These are phyloP conservation scores for Kwoniella dendrophila DNA, from an alignment of 768 basidiomycete species.

Conservation along the genomic window DNA sequence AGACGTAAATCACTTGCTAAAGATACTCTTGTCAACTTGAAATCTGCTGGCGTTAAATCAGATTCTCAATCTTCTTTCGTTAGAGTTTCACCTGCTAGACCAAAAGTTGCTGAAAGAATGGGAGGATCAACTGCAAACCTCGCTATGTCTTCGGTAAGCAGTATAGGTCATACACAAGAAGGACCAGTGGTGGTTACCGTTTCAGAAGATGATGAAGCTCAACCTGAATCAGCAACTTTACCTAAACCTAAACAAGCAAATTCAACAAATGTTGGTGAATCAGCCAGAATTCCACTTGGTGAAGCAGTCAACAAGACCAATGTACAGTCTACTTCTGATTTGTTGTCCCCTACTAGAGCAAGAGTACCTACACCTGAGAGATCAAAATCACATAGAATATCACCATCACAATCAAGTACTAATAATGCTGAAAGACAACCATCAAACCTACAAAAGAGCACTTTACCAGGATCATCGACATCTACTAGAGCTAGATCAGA, in stretches of 20 bases:
- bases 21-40: constrained; percentile 36
- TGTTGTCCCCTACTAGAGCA: constrained; percentile 29
- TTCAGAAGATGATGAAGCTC: constrained; percentile 13
- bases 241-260: neutral
- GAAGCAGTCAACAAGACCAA: constrained; percentile 35
- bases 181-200: constrained; percentile 18
- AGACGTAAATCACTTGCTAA: constrained; percentile 58
- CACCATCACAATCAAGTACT: constrained; percentile 22
- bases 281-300: constrained; percentile 19
- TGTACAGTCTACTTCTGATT: constrained; percentile 27
- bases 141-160: constrained; percentile 37
- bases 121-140: constrained; percentile 20
- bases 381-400: constrained; percentile 36
- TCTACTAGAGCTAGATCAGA: constrained; percentile 9
- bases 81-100: constrained; percentile 24
- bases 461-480: constrained; percentile 1
- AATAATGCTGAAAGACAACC: too few relatives aligned
- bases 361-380: constrained; percentile 27
- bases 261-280: neutral
- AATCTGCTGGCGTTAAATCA: constrained; percentile 26
- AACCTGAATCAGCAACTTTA: constrained; percentile 25
- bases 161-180: constrained; percentile 35
- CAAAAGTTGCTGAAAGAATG: constrained; percentile 7
- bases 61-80: constrained; percentile 45
- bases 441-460: too few relatives aligned